Evolutionary conservation across 805 yeast genomes (phyloP), one percentile per base, ranked within the genome.

Genomic region (Candida oleophila): DNA sequence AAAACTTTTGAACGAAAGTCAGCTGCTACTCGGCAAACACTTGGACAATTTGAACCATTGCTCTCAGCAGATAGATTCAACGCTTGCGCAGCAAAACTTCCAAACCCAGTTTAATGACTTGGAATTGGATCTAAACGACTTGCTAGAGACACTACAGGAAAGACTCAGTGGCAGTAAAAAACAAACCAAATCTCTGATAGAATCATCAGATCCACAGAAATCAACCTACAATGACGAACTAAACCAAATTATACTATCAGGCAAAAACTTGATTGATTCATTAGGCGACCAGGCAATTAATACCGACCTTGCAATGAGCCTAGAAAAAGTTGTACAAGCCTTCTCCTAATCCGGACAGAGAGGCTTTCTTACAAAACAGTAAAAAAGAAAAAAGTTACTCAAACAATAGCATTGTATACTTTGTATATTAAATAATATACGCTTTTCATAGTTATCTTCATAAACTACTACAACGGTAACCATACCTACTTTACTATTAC

Each of bases 21-120:
- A 41, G 22, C 32, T 21, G 4, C 4, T 41, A 4, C 37, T 30
- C 5, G 37, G 28, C 4, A 14, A 41, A 12, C 43, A 41, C 36
- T 28, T 41, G 35, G 21, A n/a, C 15, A 28, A 28, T n/a, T 41
- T 41, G 37, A 18, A 30, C 15, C 25, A 41, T 4, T 41, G 43
- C 20, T 25, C 36, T 14, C 12, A 32, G 12, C 30, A 19, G 11
- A 41, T 41, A 3, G 37, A 30, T 18, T 25, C 39, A 12, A 36
- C 39, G 8, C 39, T 4, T 15, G 39, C 39, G 18, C 21, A 36
- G 7, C 39, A 20, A 12, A 36, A 36, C 21, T 36, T 36, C 21
- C 21, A 36, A 7, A 36, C 20, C 7, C 39, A 36, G 22, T 41
- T 32, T 18, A 16, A 18, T 16, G 35, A 41, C 18, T 12, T 41